Evolutionary conservation across 305 asterid genomes (phyloP).

Genomic region (Fraxinus sp.): DNA sequence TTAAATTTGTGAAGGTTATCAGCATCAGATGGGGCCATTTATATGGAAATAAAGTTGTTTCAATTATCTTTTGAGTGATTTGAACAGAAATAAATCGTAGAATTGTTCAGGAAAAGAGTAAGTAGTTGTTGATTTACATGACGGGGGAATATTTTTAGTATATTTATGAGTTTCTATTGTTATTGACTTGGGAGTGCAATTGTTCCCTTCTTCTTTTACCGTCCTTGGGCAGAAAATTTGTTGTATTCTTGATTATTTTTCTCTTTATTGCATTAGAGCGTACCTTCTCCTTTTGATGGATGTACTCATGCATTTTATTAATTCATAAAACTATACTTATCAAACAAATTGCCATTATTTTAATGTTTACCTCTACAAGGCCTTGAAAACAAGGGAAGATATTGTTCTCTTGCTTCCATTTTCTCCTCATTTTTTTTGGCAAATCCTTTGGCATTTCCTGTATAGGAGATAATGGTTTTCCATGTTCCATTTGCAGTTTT

Average conservation of each 20-base stretch:
- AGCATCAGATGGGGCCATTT: background rate
- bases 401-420: background rate
- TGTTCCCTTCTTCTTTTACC: background rate
- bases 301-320: background rate
- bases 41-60: background rate
- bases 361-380: background rate
- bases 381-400: background rate
- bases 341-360: background rate
- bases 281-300: background rate
- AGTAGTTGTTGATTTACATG: background rate
- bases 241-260: background rate
- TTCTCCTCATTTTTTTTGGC: background rate
- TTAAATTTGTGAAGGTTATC: background rate
- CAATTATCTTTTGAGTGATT: background rate
- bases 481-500: conserved; percentile 54
- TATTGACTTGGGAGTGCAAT: background rate
- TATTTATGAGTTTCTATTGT: background rate
- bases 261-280: background rate
- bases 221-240: background rate
- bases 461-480: conserved; percentile 3
- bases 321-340: background rate
- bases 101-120: background rate
- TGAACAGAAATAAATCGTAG: background rate
- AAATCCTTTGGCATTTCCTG: background rate
- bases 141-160: background rate